Evolutionary conservation across 1,284 basidiomycete genomes (phyloP).

Genomic region (Malassezia obtusa): DNA sequence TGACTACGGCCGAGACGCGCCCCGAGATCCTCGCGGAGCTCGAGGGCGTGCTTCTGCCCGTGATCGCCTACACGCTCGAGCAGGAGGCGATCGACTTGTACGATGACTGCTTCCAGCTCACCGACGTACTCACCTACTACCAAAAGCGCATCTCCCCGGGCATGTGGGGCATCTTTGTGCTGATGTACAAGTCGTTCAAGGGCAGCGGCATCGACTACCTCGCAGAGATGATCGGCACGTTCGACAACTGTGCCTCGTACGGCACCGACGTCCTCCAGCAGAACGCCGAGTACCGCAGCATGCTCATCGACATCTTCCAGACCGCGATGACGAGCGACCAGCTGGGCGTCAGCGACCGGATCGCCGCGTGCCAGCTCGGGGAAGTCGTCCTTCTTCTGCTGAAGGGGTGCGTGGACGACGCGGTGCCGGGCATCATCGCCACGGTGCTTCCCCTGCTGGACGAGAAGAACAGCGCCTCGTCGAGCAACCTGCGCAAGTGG

Average conservation of each 20-base stretch:
- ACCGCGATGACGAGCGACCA: conserved; percentile 63
- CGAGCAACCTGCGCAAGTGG: conserved; percentile 61
- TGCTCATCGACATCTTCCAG: conserved; percentile 73
- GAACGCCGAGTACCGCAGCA: conserved; percentile 65
- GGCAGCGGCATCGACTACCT: conserved; percentile 68
- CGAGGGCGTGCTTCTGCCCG: conserved; percentile 69
- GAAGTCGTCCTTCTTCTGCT: conserved; percentile 73
- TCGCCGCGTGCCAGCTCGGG: conserved; percentile 74
- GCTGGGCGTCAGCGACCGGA: conserved; percentile 59
- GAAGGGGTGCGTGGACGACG: conserved; percentile 57
- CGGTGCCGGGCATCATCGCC: conserved; percentile 28
- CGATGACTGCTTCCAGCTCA: conserved; percentile 76
- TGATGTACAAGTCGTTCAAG: conserved; percentile 76
- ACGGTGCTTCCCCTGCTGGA: conserved; percentile 26
- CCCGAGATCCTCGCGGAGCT: conserved; percentile 69
- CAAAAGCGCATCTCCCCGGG: conserved; percentile 63
- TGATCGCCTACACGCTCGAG: conserved; percentile 63
- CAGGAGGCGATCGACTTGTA: conserved; percentile 57
- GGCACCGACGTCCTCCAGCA: conserved; percentile 66
- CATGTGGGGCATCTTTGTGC: conserved; percentile 79
- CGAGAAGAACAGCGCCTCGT: conserved; percentile 51
- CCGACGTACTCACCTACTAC: conserved; percentile 76
- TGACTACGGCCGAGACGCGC: conserved; percentile 61
- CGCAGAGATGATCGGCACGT: conserved; percentile 72
- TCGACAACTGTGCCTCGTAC: conserved; percentile 82